Conservation (phyloP, 768 basidiomycete species). For the Lactarius hengduanensis region DNA sequence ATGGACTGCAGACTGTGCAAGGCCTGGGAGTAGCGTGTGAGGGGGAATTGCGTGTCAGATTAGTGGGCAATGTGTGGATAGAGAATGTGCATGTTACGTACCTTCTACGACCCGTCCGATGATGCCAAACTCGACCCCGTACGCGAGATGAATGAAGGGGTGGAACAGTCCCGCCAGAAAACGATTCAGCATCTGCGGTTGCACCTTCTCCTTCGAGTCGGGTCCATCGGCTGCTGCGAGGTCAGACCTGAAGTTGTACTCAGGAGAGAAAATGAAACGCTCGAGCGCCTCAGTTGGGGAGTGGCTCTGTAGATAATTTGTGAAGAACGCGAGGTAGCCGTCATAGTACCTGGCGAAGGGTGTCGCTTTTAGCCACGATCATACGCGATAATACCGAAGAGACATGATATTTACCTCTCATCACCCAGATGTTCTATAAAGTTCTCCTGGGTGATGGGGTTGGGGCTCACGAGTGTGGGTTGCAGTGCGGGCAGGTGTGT, state of each 20-base stretch:
- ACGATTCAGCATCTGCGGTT: conserved; percentile 57
- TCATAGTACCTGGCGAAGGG: conserved; percentile 48
- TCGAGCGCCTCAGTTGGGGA: conserved; percentile 48
- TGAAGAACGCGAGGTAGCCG: conserved; percentile 60
- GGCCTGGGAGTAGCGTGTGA: conserved; percentile 38
- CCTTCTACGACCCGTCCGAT: conserved; percentile 63
- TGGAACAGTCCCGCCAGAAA: conserved; percentile 57
- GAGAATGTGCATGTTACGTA: conserved; percentile 26
- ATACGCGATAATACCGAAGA: background rate
- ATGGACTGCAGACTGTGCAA: conserved; percentile 56
- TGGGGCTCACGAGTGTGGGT: conserved; percentile 44
- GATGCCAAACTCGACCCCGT: conserved; percentile 60
- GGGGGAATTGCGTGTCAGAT: background rate
- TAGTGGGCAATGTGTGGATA: background rate
- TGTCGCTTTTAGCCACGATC: background rate
- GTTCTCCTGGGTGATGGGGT: conserved; percentile 45
- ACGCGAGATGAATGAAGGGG: conserved; percentile 61
- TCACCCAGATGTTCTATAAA: conserved; percentile 57
- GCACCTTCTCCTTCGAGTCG: conserved; percentile 29
- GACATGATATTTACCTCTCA: conserved; percentile 43
- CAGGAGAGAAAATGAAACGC: conserved; percentile 55
- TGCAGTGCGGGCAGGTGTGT: conserved; percentile 39
- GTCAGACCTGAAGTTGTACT: conserved; percentile 44
- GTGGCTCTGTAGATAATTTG: conserved; percentile 39
- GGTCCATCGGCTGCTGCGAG: conserved; percentile 25